Percentiles rank a stretch among this genome's conserved stretches.
Evolutionary conservation across 805 yeast genomes (phyloP).

Genomic region (Ogataea methanolica): DNA sequence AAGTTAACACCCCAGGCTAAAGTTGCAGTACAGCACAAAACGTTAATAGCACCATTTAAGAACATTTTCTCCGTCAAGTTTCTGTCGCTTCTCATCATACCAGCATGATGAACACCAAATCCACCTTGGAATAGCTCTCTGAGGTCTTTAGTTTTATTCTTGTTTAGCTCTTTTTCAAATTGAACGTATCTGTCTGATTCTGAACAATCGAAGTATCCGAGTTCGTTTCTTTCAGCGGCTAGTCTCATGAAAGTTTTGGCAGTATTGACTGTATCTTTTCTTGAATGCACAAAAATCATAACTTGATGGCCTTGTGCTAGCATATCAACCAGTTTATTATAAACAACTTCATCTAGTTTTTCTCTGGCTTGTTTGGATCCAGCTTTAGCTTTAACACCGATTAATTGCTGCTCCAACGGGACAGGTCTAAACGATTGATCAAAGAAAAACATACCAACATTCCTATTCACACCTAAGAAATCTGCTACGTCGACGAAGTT

Average conservation of each 20-base stretch:
- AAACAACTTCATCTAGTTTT: conserved; percentile 69
- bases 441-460: conserved; percentile 89
- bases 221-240: conserved; percentile 61
- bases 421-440: conserved; percentile 92
- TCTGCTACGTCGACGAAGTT: conserved; percentile 92
- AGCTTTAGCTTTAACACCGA: conserved; percentile 84
- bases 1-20: conserved; percentile 99
- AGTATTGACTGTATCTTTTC: conserved; percentile 87
- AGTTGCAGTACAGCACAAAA: conserved; percentile 93
- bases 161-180: conserved; percentile 60
- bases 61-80: conserved; percentile 87
- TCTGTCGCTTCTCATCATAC: conserved; percentile 88
- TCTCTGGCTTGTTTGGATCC: conserved; percentile 70
- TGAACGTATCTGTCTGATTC: conserved; percentile 37
- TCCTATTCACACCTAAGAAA: conserved; percentile 84
- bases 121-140: conserved; percentile 77
- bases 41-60: conserved; percentile 78
- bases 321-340: conserved; percentile 68
- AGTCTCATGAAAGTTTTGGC: conserved; percentile 66
- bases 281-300: conserved; percentile 94
- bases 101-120: conserved; percentile 96
- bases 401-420: conserved; percentile 80
- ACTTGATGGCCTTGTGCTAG: conserved; percentile 75
- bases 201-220: conserved; percentile 53
- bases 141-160: conserved; percentile 72